These are phyloP conservation scores for Microascus cirrosus DNA, from an alignment of 2,329 filamentous ascomycete species.

Conservation along the genomic window DNA sequence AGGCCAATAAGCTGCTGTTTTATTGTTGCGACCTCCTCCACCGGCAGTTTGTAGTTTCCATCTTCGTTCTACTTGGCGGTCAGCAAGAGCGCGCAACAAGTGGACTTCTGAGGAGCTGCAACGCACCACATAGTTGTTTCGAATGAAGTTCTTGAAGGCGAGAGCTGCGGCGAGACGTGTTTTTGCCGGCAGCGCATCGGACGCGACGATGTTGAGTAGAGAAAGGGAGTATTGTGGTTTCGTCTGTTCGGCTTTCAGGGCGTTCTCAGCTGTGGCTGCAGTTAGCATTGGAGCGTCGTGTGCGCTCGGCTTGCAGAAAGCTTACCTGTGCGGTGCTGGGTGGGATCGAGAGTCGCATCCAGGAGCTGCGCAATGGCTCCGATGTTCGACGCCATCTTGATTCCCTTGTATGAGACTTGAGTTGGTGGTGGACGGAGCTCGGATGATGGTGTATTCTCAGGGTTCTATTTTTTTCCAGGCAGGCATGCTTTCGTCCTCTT, in stretches of 20 bases:
- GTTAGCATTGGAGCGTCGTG: constrained; percentile 11
- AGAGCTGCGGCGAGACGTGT: constrained; percentile 80
- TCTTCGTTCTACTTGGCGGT: constrained; percentile 60
- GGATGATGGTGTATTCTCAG: constrained; percentile 6
- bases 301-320: constrained; percentile 6
- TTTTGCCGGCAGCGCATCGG: constrained; percentile 58
- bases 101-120: background rate
- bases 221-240: constrained; percentile 81
- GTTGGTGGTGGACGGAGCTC: constrained; percentile 5
- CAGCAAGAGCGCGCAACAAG: constrained; percentile 2
- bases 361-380: constrained; percentile 68
- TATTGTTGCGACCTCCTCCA: constrained; percentile 76
- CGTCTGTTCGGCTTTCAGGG: constrained; percentile 66
- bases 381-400: constrained; percentile 46
- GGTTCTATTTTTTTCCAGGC: constrained; percentile 3
- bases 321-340: constrained; percentile 80
- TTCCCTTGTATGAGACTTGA: constrained; percentile 7
- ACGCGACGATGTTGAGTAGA: constrained; percentile 83
- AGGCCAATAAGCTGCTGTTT: constrained; percentile 91
- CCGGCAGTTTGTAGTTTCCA: constrained; percentile 79
- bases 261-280: constrained; percentile 58
- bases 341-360: constrained; percentile 79
- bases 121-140: constrained; percentile 76
- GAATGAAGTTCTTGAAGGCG: constrained; percentile 98
- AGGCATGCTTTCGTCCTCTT: background rate